phyloP scores from a whole-genome alignment of 2,329 filamentous ascomycete genomes.

The Phaeosphaeriaceae sp. region DNA sequence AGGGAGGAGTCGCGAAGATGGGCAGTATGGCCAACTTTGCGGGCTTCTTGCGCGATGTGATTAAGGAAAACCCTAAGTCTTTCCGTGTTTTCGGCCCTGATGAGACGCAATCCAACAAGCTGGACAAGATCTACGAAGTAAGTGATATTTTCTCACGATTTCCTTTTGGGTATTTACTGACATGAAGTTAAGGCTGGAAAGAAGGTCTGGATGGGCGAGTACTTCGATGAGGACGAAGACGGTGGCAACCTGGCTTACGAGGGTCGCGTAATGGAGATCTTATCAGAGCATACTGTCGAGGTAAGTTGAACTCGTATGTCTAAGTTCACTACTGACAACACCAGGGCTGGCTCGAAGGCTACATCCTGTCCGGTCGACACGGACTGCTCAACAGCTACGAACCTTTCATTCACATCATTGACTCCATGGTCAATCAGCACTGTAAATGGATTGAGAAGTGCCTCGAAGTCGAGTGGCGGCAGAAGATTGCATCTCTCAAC shows the following conservation, averaged over 20 bases:
- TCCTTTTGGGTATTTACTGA: too few species aligned
- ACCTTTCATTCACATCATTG: constrained; percentile 82
- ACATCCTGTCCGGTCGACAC: constrained; percentile 76
- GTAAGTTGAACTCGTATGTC: constrained; percentile 41
- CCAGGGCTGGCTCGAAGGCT: constrained; percentile 74
- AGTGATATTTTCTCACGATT: background rate
- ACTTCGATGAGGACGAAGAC: constrained; percentile 76
- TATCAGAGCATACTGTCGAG: constrained; percentile 81
- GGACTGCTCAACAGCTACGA: constrained; percentile 83
- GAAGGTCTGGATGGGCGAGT: constrained; percentile 82
- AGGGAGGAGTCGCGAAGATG: constrained; percentile 63
- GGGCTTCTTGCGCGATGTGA: constrained; percentile 70
- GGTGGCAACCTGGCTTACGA: constrained; percentile 74
- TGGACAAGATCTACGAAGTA: constrained; percentile 70
- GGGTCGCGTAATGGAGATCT: constrained; percentile 82
- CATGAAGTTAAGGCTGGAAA: constrained; percentile 60
- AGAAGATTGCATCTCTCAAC: constrained; percentile 76
- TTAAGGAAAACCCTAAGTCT: constrained; percentile 68
- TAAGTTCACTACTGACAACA: constrained; percentile 10
- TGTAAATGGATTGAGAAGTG: constrained; percentile 88
- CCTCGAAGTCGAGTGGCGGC: constrained; percentile 79
- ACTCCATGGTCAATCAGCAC: constrained; percentile 86
- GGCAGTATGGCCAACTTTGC: constrained; percentile 76
- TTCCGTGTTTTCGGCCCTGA: constrained; percentile 82
- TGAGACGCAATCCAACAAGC: constrained; percentile 83